phyloP scores from a whole-genome alignment of 208 protist species.

The Tritrichomonas musculus region DNA sequence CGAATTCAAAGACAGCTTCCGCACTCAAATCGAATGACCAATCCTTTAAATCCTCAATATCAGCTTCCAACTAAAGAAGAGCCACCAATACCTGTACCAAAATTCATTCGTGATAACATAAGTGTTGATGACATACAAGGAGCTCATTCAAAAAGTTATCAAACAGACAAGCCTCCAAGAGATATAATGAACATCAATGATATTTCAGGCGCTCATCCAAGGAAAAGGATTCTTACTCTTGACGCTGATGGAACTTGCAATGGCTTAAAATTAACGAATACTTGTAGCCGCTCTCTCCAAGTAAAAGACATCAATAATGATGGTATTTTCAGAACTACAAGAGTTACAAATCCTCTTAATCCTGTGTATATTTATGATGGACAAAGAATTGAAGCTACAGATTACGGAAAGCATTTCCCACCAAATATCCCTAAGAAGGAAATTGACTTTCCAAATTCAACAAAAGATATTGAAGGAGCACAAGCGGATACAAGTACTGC shows the following conservation, averaged over 20 bases:
- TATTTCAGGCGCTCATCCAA: background rate
- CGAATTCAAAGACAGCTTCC: background rate
- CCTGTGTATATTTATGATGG: conserved; percentile 1
- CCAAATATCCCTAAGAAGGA: too few species aligned
- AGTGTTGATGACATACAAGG: background rate
- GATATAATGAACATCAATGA: background rate
- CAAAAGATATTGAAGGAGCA: background rate
- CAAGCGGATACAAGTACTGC: background rate
- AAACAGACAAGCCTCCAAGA: background rate
- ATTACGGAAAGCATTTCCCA: background rate
- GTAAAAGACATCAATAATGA: conserved; percentile 14
- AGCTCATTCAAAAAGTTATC: background rate
- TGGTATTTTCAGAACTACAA: background rate
- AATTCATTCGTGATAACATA: background rate
- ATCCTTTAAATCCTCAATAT: conserved; percentile 26
- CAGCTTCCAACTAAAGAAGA: background rate
- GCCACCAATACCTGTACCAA: background rate
- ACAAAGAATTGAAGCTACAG: background rate
- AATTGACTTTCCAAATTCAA: background rate
- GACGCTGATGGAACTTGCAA: too few species aligned
- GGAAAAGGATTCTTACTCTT: too few species aligned
- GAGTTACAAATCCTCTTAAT: background rate
- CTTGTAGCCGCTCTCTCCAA: background rate
- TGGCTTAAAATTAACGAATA: too few species aligned
- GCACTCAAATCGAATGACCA: background rate